Conservation (phyloP, 495 filamentous ascomycete species). For the Copromyces sp. region DNA sequence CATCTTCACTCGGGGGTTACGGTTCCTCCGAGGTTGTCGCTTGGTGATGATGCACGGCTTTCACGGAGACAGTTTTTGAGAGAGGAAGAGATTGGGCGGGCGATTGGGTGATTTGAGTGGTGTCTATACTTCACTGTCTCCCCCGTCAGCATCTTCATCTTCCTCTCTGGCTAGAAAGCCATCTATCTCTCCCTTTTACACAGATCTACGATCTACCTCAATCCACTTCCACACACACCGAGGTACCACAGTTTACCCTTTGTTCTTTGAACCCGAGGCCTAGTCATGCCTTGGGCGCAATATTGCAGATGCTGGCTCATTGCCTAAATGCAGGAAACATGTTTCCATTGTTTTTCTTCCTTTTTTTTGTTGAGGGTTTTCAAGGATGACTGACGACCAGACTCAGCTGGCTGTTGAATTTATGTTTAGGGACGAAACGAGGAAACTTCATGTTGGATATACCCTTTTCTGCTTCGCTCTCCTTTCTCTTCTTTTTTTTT, state of each 20-base stretch:
- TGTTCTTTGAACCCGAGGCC: not conserved
- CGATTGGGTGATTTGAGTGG: conserved; percentile 28
- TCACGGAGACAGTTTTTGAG: conserved; percentile 29
- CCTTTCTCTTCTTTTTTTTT: not conserved
- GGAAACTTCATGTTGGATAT: not conserved
- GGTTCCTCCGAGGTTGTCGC: conserved; percentile 28
- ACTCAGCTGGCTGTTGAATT: not conserved
- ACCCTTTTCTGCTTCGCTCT: not conserved
- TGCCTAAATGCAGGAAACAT: not conserved
- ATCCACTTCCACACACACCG: not conserved
- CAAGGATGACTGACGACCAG: not conserved
- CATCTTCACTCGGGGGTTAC: conserved; percentile 33
- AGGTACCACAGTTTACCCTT: not conserved
- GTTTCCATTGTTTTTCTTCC: not conserved
- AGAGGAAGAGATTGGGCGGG: conserved; percentile 32
- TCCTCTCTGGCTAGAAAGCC: not conserved
- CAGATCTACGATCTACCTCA: not conserved
- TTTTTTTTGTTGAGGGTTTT: not conserved
- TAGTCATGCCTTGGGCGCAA: not conserved
- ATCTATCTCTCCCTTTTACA: not conserved
- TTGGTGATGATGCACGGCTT: conserved; percentile 25
- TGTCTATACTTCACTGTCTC: not conserved
- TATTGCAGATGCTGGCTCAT: not conserved
- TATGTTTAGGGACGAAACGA: not conserved
- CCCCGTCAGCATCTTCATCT: not conserved